Evolutionary conservation across 2,329 filamentous ascomycete genomes (phyloP), one percentile per base, ranked within the genome.

Genomic region (Leptographium procerum): DNA sequence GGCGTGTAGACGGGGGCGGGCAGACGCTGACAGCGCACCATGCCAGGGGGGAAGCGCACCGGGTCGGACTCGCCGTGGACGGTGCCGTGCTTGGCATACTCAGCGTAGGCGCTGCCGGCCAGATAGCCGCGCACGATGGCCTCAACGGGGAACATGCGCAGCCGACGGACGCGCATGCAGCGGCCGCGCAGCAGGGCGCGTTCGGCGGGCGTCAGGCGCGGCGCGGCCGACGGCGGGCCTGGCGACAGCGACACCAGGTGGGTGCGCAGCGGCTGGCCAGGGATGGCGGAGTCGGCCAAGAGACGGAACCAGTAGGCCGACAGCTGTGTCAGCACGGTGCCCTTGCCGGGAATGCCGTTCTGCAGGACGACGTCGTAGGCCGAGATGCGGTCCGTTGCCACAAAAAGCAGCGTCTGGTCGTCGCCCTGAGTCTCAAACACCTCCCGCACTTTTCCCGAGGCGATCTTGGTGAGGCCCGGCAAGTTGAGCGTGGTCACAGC

Each of bases 301-400:
- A 80, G 73, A 43, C 69, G 66, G 70, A 84, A 83, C 80, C 80
- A 84, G 66, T 80, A 76, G 16, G 75, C 75, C 55, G 70, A 71
- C 60, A 75, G 66, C 61, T 71, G 68, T 31, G 75, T 78, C 55
- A 82, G 72, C 56, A 82, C 71, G 60, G 70, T 69, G 64, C 81
- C 81, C 73, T 83, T 83, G 68, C 74, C 68, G 52, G 76, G 74
- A 55, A 81, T 75, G 63, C 76, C 76, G 66, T 94, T 96, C 60
- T 82, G 75, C 79, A 95, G 85, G 65, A 95, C 84, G 65, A 95
- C 90, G 79, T 97, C 92, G 77, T 92, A 97, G 58, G 94, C 94
- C 28, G 90, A 96, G 70, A 96, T 94, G 64, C 94, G 87, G 75
- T 96, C 91, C 16, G 89, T 63, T 13, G 66, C 65, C 28, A 66